Evolutionary conservation across 148 eudicot genomes (phyloP), one percentile per base, ranked within the genome.

Genomic region (Rhododendron simsii): DNA sequence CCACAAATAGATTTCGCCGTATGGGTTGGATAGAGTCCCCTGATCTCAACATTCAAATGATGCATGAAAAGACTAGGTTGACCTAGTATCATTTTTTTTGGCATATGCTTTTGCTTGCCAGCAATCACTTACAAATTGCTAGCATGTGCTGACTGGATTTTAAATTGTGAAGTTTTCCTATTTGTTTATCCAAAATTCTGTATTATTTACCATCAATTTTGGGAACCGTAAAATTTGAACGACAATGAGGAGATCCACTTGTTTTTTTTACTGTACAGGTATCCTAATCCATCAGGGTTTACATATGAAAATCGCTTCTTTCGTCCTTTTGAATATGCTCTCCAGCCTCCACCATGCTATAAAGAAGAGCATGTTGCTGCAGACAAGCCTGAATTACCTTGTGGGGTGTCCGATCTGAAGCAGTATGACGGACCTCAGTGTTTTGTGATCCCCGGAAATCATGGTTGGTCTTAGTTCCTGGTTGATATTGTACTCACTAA

Each of bases 391-490:
- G 98, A 98, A 88, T 90, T 98, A 87, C 99, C 99, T 45, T 7
- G 35, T 91, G 96, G 94, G 83, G 93, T 93, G 87, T 84, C 94
- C 84, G 84, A 89, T 83, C 88, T 98, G 84, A 93, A 88, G 89
- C 83, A 91, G 81, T 97, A 97, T 87, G 94, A 93, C 83, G 99
- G 98, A 76, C 99, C 99, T 81, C 99, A 98, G 90, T 94, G 96
- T 91, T 98, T 98, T 87, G 84, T 94, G 41, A 98, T 98, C 86
- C 99, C 99, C 65, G 99, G 99, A 90, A 98, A 98, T 87, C 99
- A 98, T 92, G 99, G 99, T 97, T 85, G 35, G 92, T 89, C 69
- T 86, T 75, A 20, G 28, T 69, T 87, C 44, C 20, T 80, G 47
- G 63, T 26, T 33, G 48, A 9, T 48, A 21, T 45, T 69, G 8